Evolutionary conservation across 768 basidiomycete species (phyloP), one percentile per base, ranked within the genome.

Genomic region (Leccinum incarnatum): DNA sequence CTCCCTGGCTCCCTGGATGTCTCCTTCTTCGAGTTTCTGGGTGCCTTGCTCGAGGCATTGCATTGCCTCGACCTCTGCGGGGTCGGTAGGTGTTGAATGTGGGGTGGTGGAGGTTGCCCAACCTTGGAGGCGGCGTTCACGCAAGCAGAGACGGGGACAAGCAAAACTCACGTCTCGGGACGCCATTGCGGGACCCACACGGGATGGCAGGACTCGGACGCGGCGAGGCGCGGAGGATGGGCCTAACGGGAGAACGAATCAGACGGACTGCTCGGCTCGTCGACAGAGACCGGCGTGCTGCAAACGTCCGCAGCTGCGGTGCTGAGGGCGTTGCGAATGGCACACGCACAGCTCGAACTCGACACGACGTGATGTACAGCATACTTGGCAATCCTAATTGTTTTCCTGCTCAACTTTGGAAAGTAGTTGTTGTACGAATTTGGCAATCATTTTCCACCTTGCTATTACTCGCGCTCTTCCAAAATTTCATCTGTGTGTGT

Each of bases 11-110:
- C 79, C 83, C 64, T 89, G 79, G 3, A 94, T 84, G 61, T 94
- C 93, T 21, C 93, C 93, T 67, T 93, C 90, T 71, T 93, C 93
- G 36, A 94, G 78, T 66, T 90, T 91, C 65, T 83, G 79, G 1
- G 93, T 93, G 42, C 93, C 92, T 68, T 88, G 82, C 74, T 93
- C 93, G 21, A 94, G 80, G 62, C 88, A 91, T 53, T 81, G 80
- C 72, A 89, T 75, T 3, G 91, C 90, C 72, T 93, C 91, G 23
- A 78, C 76, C 65, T 93, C 90, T 58, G 89, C 91, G 30, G 92
- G 92, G 75, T 94, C 91, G 23, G 84, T 82, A 36, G 89, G 80
- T 21, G 87, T 86, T n/a, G 91, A 93, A 66, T 92, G 88, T 7
- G 86, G 83, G 11, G 89, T 91, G 10, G 85, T 85, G 34, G 90